Base-by-base conservation (phyloP, 306 rosid species). In the Malus asiatica region DNA sequence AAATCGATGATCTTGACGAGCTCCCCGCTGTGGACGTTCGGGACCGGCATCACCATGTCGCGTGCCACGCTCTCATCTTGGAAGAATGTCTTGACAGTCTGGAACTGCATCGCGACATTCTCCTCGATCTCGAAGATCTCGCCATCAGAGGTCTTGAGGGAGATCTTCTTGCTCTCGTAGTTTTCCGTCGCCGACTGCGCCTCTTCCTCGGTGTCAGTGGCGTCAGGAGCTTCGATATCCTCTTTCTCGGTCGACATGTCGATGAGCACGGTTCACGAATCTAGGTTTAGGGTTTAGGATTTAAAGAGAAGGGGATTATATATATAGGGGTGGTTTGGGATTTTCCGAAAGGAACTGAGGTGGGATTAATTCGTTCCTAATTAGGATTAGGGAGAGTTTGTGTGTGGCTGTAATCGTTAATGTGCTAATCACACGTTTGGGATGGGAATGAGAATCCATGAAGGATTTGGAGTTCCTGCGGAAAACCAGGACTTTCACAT, bases 11-110 rank as follows among this genome's bases (percentile, higher is more conserved):
- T 77, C 23, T 15, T 57, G 2, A 51, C 20, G 40, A 85, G 83
- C 14, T 66, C 80, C 6, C 0, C 0, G 76, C 60, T 23, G 70
- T 19, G 2, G 3, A 85, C 85, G 40, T 84, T 82, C 5, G 45
- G 82, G 0, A 84, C 76, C 0, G 86, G 86, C 66, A 79, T 67
- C 35, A 22, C 6, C 74, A 40, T 2, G 16, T 40, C 40, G 1
- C n/a, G 3, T 1, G 42, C 14, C 11, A 52, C 11, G 13, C 73
- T 70, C 2, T 29, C 75, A 11, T 74, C 89, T 0, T 75, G 81
- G 53, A 84, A 59, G 68, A 59, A 79, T 11, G 80, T 4, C 19
- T 79, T 80, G 9, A 87, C 81, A 6, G 74, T 84, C 2, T 44
- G 6, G 44, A 84, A 71, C 25, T 84, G 57, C 81, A 77, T 70